phyloP scores from a whole-genome alignment of 164 flowering plant genomes.

The Taxillus chinensis region DNA sequence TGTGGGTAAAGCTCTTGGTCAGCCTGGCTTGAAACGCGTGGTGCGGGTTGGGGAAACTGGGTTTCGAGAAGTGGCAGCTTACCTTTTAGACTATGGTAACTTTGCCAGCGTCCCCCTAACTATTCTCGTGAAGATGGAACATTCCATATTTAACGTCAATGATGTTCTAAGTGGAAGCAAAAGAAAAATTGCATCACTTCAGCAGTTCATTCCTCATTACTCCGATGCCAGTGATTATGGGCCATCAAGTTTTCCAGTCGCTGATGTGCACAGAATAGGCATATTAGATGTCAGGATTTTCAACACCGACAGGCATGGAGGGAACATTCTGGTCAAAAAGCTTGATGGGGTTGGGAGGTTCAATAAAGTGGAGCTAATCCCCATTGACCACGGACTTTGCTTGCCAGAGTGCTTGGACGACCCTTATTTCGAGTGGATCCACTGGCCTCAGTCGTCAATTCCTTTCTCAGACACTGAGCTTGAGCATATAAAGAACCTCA shows the following conservation, averaged over 20 bases:
- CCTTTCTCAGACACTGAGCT: conserved; percentile 24
- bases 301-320: conserved; percentile 25
- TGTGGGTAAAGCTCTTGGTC: conserved; percentile 14
- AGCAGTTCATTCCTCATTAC: conserved; percentile 14
- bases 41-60: conserved; percentile 18
- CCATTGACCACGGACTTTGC: conserved; percentile 28
- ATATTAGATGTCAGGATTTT: conserved; percentile 24
- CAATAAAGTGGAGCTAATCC: conserved; percentile 21
- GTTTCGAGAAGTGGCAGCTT: conserved; percentile 18
- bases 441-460: conserved; percentile 28
- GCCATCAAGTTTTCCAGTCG: conserved; percentile 15
- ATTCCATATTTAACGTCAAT: conserved; percentile 13
- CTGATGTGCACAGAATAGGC: conserved; percentile 14
- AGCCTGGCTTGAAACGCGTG: conserved; percentile 18
- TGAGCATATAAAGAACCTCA: conserved; percentile 18
- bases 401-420: conserved; percentile 24
- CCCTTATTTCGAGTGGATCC: conserved; percentile 29
- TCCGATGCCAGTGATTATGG: conserved; percentile 17
- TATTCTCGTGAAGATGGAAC: conserved; percentile 14
- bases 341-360: conserved; percentile 15
- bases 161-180: conserved; percentile 9
- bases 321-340: conserved; percentile 22
- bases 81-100: conserved; percentile 11
- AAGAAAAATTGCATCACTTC: conserved; percentile 19
- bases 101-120: conserved; percentile 17